phyloP scores from a whole-genome alignment of 208 protist species.

The Crithidia acanthocephali region DNA sequence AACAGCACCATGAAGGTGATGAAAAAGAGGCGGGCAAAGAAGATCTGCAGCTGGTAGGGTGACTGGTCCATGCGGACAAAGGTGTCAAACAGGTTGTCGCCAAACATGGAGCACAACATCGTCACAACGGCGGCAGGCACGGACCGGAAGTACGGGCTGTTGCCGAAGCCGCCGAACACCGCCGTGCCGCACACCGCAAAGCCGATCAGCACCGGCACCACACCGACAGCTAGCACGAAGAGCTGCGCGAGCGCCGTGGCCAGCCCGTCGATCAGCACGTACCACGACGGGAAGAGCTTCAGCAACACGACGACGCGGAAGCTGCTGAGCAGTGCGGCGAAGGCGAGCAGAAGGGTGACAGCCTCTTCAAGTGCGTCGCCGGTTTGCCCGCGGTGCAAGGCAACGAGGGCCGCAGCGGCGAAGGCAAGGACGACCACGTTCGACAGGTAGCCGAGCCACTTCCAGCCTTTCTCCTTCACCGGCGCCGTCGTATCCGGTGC shows the following conservation, averaged over 20 bases:
- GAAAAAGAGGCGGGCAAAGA: conserved; percentile 55
- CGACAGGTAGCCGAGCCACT: conserved; percentile 47
- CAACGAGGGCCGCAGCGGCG: conserved; percentile 33
- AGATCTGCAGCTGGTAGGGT: conserved; percentile 38
- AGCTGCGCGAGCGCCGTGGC: conserved; percentile 46
- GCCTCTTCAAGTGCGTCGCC: conserved; percentile 36
- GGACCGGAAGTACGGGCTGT: conserved; percentile 38
- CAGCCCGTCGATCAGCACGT: conserved; percentile 54
- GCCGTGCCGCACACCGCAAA: conserved; percentile 56
- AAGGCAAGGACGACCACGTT: conserved; percentile 46
- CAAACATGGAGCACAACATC: conserved; percentile 60
- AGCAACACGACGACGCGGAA: conserved; percentile 53
- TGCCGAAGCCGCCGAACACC: conserved; percentile 46
- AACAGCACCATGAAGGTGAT: conserved; percentile 57
- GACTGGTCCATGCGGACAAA: conserved; percentile 63
- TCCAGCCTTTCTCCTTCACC: conserved; percentile 35
- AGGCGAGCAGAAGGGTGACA: conserved; percentile 59
- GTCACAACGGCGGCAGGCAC: conserved; percentile 45
- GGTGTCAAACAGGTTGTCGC: conserved; percentile 63
- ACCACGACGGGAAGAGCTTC: conserved; percentile 47
- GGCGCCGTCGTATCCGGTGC: not conserved
- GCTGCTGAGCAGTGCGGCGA: conserved; percentile 43
- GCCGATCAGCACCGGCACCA: conserved; percentile 51
- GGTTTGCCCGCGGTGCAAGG: conserved; percentile 31
- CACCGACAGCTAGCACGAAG: conserved; percentile 41